These are phyloP conservation scores for Tetrahymena borealis DNA, from an alignment of 73 alveolate genomes.

Conservation along the genomic window DNA sequence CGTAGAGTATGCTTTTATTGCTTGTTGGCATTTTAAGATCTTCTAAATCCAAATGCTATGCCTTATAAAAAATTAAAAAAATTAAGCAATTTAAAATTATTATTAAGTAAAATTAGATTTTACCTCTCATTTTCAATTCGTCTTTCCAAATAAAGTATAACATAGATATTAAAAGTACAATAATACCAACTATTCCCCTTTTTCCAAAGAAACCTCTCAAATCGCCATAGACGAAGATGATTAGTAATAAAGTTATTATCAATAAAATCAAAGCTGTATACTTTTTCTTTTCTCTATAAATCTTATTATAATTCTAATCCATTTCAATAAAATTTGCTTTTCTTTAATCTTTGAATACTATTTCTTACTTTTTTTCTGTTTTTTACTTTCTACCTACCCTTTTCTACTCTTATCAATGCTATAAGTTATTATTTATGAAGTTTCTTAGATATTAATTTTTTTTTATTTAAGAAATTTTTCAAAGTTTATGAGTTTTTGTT, in stretches of 20 bases:
- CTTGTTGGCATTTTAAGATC: background rate
- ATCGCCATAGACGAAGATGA: background rate
- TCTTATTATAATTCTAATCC: background rate
- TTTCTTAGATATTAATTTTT: background rate
- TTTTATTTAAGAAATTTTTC: background rate
- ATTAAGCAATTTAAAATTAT: background rate
- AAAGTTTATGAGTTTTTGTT: background rate
- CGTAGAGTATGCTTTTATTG: background rate
- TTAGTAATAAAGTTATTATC: background rate
- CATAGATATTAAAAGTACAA: background rate
- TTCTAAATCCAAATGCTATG: background rate
- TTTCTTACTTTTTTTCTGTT: background rate
- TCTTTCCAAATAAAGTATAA: background rate
- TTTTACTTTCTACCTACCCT: background rate
- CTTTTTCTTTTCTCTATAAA: background rate
- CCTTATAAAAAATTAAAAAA: background rate
- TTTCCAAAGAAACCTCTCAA: background rate
- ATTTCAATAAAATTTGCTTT: too few species aligned
- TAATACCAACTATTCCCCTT: background rate
- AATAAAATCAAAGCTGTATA: background rate
- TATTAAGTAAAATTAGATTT: background rate
- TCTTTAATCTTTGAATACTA: background rate
- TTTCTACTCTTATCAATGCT: background rate
- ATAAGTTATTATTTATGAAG: background rate
- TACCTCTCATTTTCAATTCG: background rate